Evolutionary conservation across 345 rosid species (phyloP).

Genomic region (Tarenaya hassleriana): DNA sequence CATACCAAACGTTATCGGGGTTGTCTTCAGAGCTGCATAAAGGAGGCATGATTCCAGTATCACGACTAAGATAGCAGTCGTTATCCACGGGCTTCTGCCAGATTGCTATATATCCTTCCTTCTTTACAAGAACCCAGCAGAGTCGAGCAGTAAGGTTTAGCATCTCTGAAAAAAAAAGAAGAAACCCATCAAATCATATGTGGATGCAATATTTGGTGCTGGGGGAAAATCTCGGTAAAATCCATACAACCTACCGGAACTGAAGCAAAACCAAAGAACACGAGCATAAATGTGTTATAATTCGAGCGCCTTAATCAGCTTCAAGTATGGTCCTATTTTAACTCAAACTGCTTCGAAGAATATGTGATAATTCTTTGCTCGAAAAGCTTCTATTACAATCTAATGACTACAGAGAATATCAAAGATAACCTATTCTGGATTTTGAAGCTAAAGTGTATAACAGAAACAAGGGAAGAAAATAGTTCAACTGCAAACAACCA

Average conservation of each 20-base stretch:
- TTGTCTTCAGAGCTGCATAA: conserved; percentile 71
- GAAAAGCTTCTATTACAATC: no score
- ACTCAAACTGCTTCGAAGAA: no score
- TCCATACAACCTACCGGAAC: neutral
- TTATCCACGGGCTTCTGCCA: conserved; percentile 86
- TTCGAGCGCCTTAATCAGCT: no score
- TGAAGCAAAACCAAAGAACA: no score
- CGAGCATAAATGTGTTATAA: no score
- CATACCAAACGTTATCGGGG: conserved; percentile 86
- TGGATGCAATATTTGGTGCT: no score
- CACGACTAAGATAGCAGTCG: conserved; percentile 77
- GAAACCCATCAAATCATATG: conserved; percentile 10
- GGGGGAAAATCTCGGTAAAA: neutral
- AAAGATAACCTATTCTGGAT: no score
- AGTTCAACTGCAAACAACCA: neutral
- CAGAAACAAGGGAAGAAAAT: neutral
- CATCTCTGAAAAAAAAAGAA: conserved; percentile 64
- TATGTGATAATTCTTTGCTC: no score
- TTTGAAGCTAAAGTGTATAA: no score
- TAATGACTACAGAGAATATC: no score
- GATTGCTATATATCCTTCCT: conserved; percentile 90
- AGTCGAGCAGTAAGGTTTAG: conserved; percentile 73
- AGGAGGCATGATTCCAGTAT: conserved; percentile 54
- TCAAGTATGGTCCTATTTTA: no score
- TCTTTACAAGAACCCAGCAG: conserved; percentile 93